Percentiles rank a stretch among this genome's conserved stretches.
Conservation (phyloP, 257 asterid species). For the Mentha longifolia region DNA sequence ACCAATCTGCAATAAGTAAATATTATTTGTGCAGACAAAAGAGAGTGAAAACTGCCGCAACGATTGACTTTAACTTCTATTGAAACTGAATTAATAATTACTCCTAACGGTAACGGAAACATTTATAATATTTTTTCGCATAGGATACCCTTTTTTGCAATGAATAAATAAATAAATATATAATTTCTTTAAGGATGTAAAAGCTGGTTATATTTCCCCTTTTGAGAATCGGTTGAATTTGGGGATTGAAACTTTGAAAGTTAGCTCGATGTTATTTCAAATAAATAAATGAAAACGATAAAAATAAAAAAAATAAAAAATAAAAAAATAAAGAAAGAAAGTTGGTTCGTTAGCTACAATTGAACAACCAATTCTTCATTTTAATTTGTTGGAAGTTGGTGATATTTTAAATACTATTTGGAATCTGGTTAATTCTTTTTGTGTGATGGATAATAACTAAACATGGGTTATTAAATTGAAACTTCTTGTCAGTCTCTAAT, state of each 20-base stretch:
- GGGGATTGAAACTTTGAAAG: constrained; percentile 13
- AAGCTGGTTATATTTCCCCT: not conserved
- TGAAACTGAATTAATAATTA: constrained; percentile 26
- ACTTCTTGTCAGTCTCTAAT: not conserved
- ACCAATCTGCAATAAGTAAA: constrained; percentile 20
- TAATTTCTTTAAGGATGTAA: not conserved
- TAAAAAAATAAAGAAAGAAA: too few species aligned
- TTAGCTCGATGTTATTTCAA: constrained; percentile 9
- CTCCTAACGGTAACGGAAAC: not conserved
- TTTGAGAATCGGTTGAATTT: not conserved
- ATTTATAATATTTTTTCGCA: not conserved
- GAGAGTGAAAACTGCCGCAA: constrained; percentile 27
- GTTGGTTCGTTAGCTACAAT: constrained; percentile 22
- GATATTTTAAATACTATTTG: not conserved
- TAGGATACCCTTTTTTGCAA: constrained; percentile 31
- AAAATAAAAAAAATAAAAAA: too few species aligned
- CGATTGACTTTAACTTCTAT: constrained; percentile 27
- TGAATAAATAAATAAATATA: not conserved
- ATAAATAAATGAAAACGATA: too few species aligned
- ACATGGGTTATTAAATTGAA: not conserved
- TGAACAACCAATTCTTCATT: not conserved
- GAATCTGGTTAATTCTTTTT: constrained; percentile 17
- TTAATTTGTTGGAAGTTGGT: constrained; percentile 2
- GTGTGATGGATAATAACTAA: not conserved
- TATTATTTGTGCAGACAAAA: constrained; percentile 10